Conservation (phyloP, 148 eudicot species). For the Selenicereus undatus region DNA sequence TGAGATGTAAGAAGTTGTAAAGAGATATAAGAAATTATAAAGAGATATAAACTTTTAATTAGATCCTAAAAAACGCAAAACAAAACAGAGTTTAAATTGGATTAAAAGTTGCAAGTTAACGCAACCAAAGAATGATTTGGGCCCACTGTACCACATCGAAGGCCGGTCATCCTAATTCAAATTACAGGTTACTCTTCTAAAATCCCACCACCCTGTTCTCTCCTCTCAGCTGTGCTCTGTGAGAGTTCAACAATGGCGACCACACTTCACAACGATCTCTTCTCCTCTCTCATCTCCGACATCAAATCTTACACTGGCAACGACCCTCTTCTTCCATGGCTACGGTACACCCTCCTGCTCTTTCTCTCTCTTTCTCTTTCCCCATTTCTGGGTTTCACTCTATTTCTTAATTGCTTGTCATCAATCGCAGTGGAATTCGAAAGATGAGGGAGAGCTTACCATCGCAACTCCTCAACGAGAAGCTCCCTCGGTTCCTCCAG, state of each 20-base stretch:
- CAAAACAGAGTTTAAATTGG: too few relatives aligned
- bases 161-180: constrained; percentile 34
- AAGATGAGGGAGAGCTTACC: constrained; percentile 59
- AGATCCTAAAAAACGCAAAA: too few relatives aligned
- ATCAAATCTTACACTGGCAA: constrained; percentile 72
- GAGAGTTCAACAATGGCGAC: constrained; percentile 35
- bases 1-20: too few relatives aligned
- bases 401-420: not conserved
- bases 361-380: not conserved
- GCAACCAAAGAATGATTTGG: not conserved
- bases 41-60: too few relatives aligned
- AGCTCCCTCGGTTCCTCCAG: constrained; percentile 93
- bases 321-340: constrained; percentile 97
- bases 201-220: not conserved
- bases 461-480: constrained; percentile 58
- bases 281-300: constrained; percentile 65
- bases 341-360: constrained; percentile 40
- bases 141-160: not conserved
- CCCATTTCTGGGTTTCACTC: not conserved
- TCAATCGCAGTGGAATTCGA: constrained; percentile 56
- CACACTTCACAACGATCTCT: constrained; percentile 42
- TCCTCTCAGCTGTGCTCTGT: constrained; percentile 3
- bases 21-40: too few relatives aligned
- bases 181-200: not conserved
- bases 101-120: too few relatives aligned